Evolutionary conservation across 352 stramenopile genomes (phyloP).

Genomic region (Globisporangium okanoganense): DNA sequence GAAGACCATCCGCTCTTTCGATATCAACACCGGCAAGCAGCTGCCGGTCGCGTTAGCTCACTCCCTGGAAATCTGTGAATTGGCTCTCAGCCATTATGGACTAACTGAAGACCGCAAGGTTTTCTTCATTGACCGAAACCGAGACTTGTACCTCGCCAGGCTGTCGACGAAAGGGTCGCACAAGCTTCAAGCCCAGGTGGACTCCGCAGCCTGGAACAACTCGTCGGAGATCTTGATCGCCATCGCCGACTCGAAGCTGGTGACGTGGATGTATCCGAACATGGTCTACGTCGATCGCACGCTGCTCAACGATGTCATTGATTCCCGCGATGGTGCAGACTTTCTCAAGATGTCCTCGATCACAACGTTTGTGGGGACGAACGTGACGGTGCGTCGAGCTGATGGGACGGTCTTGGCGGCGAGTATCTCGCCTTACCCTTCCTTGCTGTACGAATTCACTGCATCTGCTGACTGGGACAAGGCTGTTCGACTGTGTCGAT

Average conservation of each 20-base stretch:
- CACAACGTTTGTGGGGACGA: conserved; percentile 81
- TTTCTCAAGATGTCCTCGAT: conserved; percentile 88
- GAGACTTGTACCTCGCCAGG: conserved; percentile 80
- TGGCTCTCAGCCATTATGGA: conserved; percentile 81
- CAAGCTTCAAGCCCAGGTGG: conserved; percentile 91
- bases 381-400: conserved; percentile 81
- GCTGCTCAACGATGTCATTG: conserved; percentile 75
- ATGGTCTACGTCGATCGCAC: conserved; percentile 92
- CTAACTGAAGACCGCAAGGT: conserved; percentile 75
- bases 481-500: conserved; percentile 88
- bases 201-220: conserved; percentile 89
- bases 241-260: conserved; percentile 84
- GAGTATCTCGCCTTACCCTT: conserved; percentile 74
- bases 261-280: conserved; percentile 90
- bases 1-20: conserved; percentile 89
- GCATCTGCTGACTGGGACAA: conserved; percentile 86
- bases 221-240: conserved; percentile 84
- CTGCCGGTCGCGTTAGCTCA: conserved; percentile 63
- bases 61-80: conserved; percentile 71
- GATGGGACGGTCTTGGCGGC: conserved; percentile 85
- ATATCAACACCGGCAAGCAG: conserved; percentile 82
- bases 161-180: conserved; percentile 49
- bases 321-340: conserved; percentile 66
- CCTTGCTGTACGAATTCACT: conserved; percentile 88
- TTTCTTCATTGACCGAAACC: conserved; percentile 88